Base-by-base conservation (phyloP, 306 rosid genomes). In the Cotoneaster glaucophyllus region DNA sequence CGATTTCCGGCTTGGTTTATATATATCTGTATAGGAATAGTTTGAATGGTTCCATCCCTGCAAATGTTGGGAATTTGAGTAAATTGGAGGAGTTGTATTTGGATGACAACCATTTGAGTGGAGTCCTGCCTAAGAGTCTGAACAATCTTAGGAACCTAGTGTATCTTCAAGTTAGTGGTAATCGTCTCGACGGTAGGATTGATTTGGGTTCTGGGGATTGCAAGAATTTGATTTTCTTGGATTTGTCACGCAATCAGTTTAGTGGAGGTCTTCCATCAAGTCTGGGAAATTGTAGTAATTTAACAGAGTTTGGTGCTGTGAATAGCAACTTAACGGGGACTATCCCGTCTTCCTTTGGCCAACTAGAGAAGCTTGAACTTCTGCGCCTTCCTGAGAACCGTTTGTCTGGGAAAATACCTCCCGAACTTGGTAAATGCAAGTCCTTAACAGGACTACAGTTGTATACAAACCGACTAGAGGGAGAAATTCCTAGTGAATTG, bases 271-370 rank as follows among this genome's bases (percentile, higher is more conserved):
- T 94, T 82, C 93, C 97, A 21, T 77, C 85, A 9, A 71, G 82
- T 70, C 81, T 94, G 71, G 97, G 97, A 50, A 88, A 90, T 26
- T 94, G 96, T 72, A 85, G 79, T 81, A 34, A 52, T 67, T 79
- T 94, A 80, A 31, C 31, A 9, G 0, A 3, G 43, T 83, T 94
- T 73, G 26, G 15, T 48, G 84, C 85, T 24, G 82, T 76, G 4
- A 8, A 19, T 12, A 76, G 87, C 76, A 86, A 82, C 74, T 80
- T 94, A 24, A 71, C 18, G 15, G 97, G 98, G n/a, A 76, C 34
- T 15, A 94, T 94, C 69, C 94, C 98, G 1, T 73, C 93, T 64
- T 87, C 93, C 74, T 73, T 91, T 1, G 96, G 93, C 50, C 80
- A 66, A 22, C 87, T 94, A 6, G 77, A 11, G 56, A 57, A 77